phyloP scores from a whole-genome alignment of 78 protist genomes.

The Kipferlia bialata region DNA sequence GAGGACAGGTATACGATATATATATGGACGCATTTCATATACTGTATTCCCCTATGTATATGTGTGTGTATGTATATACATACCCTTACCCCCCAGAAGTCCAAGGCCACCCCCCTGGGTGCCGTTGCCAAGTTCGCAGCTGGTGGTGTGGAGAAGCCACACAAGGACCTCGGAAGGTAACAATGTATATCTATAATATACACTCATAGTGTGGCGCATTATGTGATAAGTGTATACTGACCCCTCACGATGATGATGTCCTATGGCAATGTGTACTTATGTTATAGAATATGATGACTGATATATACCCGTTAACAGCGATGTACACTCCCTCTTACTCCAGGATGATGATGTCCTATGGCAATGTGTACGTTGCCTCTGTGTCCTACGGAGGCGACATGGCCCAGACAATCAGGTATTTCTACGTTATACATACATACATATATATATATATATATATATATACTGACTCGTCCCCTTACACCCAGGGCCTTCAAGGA shows the following conservation, averaged over 20 bases:
- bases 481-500: constrained; percentile 9
- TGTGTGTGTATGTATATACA: too few relatives aligned
- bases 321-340: background rate
- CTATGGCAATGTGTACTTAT: too few relatives aligned
- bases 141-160: constrained; percentile 30
- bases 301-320: constrained; percentile 7
- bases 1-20: constrained; percentile 46
- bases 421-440: too few relatives aligned
- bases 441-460: constrained; percentile 34
- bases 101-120: constrained; percentile 41
- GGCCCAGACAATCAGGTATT: background rate
- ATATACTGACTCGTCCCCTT: too few relatives aligned
- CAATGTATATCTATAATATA: too few relatives aligned
- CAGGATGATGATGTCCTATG: constrained; percentile 2
- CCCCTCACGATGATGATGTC: too few relatives aligned
- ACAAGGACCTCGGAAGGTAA: constrained; percentile 39
- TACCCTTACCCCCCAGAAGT: too few relatives aligned
- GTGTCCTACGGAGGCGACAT: background rate
- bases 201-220: too few relatives aligned
- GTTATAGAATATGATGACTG: constrained; percentile 23
- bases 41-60: too few relatives aligned
- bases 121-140: constrained; percentile 43
- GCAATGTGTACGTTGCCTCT: constrained; percentile 28
- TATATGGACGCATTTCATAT: too few relatives aligned
- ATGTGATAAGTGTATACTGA: too few relatives aligned